Evolutionary conservation across 2,329 filamentous ascomycete species (phyloP).

Genomic region (Thielaviopsis euricoi): DNA sequence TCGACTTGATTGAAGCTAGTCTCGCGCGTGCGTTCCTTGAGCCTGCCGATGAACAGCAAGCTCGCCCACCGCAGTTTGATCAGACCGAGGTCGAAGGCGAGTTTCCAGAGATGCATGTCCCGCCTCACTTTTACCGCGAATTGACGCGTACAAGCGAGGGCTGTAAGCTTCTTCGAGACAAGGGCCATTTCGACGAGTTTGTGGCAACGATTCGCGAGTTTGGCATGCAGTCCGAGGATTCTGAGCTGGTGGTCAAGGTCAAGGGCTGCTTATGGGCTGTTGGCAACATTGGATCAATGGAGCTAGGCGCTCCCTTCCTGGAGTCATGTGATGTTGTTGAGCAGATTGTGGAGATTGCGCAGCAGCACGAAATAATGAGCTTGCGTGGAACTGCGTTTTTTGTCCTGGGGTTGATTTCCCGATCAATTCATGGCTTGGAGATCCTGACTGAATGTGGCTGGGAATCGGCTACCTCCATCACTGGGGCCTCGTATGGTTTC

Average conservation of each 20-base stretch:
- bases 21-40: slow-evolving; percentile 71
- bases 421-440: slow-evolving; percentile 81
- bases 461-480: slow-evolving; percentile 75
- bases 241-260: slow-evolving; percentile 76
- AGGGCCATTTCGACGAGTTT: slow-evolving; percentile 94
- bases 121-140: slow-evolving; percentile 96
- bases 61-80: slow-evolving; percentile 41
- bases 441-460: slow-evolving; percentile 81
- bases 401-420: slow-evolving; percentile 78
- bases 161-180: slow-evolving; percentile 74
- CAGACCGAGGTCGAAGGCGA: slow-evolving; percentile 40
- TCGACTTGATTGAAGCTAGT: slow-evolving; percentile 87
- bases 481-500: slow-evolving; percentile 71
- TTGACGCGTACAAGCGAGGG: slow-evolving; percentile 85
- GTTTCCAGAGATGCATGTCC: slow-evolving; percentile 51
- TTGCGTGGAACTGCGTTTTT: slow-evolving; percentile 93
- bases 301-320: slow-evolving; percentile 84
- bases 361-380: slow-evolving; percentile 76
- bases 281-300: slow-evolving; percentile 96
- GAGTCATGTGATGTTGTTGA: slow-evolving; percentile 80
- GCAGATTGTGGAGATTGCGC: slow-evolving; percentile 75
- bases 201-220: slow-evolving; percentile 75
- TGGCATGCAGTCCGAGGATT: slow-evolving; percentile 68
- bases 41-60: slow-evolving; percentile 39
- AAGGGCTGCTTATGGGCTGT: slow-evolving; percentile 97